A percentile compares a stretch with the other conserved stretches of the same genome.
Conservation (phyloP, 805 yeast species). For the Saccharomycopsis sp. region DNA sequence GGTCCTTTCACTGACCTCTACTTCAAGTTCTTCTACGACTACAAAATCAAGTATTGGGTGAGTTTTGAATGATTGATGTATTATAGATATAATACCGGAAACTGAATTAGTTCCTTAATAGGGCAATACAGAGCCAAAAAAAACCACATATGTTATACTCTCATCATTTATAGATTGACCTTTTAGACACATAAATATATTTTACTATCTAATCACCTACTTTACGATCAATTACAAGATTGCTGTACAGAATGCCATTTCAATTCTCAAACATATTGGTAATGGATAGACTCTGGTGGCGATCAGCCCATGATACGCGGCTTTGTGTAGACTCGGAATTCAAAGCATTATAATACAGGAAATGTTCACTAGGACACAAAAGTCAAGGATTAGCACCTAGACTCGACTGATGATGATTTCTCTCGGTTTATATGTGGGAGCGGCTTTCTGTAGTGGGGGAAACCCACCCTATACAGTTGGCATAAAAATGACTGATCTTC, state of each 20-base stretch:
- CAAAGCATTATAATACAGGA: background rate
- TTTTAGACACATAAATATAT: background rate
- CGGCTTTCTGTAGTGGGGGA: background rate
- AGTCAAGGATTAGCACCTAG: background rate
- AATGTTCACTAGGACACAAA: background rate
- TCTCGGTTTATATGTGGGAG: background rate
- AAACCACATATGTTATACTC: too few species aligned
- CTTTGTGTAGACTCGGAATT: background rate
- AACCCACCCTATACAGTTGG: background rate
- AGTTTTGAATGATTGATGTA: too few species aligned
- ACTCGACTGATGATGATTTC: background rate
- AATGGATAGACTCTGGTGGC: background rate
- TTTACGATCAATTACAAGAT: background rate
- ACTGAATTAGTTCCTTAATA: too few species aligned
- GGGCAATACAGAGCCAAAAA: too few species aligned
- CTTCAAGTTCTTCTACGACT: too few species aligned
- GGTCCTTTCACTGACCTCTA: too few species aligned
- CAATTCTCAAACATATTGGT: background rate
- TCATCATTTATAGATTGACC: too few species aligned
- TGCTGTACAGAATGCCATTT: background rate
- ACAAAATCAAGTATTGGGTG: too few species aligned
- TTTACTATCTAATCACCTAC: background rate
- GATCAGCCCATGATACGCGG: background rate
- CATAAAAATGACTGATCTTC: background rate
- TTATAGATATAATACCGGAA: too few species aligned